These are phyloP conservation scores for Talaromyces sp. DNA, from an alignment of 2,329 filamentous ascomycete genomes.

Conservation along the genomic window DNA sequence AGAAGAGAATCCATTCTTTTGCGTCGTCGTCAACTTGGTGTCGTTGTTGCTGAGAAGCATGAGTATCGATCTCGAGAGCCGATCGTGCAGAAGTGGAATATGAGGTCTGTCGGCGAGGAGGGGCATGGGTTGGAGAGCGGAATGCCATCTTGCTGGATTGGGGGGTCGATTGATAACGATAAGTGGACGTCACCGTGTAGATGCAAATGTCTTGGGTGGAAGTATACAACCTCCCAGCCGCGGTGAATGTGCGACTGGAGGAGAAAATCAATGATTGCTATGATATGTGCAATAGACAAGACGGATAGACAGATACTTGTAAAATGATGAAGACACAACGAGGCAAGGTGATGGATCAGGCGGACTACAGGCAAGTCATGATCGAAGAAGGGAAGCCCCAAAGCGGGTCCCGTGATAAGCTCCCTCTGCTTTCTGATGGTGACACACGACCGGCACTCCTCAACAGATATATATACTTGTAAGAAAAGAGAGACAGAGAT, in stretches of 20 bases:
- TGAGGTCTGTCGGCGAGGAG: constrained; percentile 31
- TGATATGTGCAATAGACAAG: background rate
- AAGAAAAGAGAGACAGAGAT: too few species aligned
- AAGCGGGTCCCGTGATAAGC: constrained; percentile 19
- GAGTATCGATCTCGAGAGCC: background rate
- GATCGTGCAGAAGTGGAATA: constrained; percentile 29
- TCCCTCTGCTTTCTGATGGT: background rate
- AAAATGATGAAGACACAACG: background rate
- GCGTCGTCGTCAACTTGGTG: constrained; percentile 59
- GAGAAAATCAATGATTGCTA: background rate
- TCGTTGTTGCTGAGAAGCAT: constrained; percentile 21
- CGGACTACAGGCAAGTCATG: constrained; percentile 3
- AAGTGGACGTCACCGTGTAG: background rate
- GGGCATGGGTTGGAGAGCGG: constrained; percentile 35
- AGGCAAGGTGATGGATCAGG: constrained; percentile 5
- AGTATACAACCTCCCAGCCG: background rate
- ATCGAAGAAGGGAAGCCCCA: background rate
- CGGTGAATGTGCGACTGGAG: constrained; percentile 9
- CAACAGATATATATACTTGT: background rate
- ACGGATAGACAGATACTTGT: background rate
- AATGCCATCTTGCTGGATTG: constrained; percentile 32
- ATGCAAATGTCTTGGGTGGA: background rate
- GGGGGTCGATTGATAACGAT: constrained; percentile 10
- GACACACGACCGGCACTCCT: background rate
- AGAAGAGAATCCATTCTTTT: constrained; percentile 96